Percentiles rank a stretch among this genome's conserved stretches.
These are phyloP conservation scores for Ramalina intermedia DNA, from an alignment of 495 filamentous ascomycete species.

Conservation along the genomic window DNA sequence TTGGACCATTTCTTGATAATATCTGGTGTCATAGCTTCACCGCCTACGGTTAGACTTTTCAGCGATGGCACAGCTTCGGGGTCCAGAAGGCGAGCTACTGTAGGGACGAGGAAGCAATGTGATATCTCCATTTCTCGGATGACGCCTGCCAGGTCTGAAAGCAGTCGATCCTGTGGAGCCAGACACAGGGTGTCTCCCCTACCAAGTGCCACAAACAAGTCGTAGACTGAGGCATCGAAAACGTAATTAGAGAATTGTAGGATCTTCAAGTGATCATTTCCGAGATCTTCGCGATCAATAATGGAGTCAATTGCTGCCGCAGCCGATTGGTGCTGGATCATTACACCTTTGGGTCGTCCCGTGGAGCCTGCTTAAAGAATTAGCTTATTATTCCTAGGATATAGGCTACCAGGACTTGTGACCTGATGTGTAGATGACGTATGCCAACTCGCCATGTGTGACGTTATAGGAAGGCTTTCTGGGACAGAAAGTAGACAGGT, in stretches of 20 bases:
- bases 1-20: constrained; percentile 14
- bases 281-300: background rate
- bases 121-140: constrained; percentile 35
- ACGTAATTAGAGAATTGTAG: constrained; percentile 7
- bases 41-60: constrained; percentile 13
- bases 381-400: no score
- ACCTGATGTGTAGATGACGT: constrained; percentile 1
- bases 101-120: constrained; percentile 33
- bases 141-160: constrained; percentile 33
- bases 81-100: constrained; percentile 18
- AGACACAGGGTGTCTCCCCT: constrained; percentile 1
- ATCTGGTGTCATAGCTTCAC: constrained; percentile 18
- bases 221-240: constrained; percentile 4
- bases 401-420: no score
- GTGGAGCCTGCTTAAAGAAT: background rate
- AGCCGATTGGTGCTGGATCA: constrained; percentile 1
- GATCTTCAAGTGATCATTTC: background rate
- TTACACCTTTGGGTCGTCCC: constrained; percentile 1
- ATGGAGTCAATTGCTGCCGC: constrained; percentile 3
- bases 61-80: constrained; percentile 15
- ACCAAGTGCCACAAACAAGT: background rate
- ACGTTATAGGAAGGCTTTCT: background rate
- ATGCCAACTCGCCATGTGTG: background rate
- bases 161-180: constrained; percentile 1
- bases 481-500: background rate